Conservation (phyloP, 2,329 filamentous ascomycete genomes). For the Fusarium vanettenii region DNA sequence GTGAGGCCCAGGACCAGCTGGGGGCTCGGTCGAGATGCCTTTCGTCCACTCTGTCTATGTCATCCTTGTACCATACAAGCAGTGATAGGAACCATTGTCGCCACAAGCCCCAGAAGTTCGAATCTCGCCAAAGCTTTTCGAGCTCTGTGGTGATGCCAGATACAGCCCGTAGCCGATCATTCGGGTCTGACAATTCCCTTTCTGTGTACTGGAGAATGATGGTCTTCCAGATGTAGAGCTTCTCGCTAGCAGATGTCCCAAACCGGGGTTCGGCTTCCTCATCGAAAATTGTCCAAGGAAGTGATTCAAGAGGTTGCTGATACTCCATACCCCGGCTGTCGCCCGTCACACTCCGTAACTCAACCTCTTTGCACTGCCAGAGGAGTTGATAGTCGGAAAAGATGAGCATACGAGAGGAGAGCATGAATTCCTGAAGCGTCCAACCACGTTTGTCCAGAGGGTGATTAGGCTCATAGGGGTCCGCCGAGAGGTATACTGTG, state of each 20-base stretch:
- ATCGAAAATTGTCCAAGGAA: neutral
- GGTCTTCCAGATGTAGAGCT: neutral
- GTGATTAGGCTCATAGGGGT: neutral
- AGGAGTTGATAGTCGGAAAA: constrained; percentile 28
- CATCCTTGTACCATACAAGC: neutral
- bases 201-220: neutral
- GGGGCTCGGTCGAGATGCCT: neutral
- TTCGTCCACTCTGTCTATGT: neutral
- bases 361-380: constrained; percentile 25
- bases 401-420: constrained; percentile 29
- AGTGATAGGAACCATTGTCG: neutral
- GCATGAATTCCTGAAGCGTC: constrained; percentile 31
- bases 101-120: neutral
- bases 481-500: neutral
- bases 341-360: constrained; percentile 7
- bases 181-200: neutral
- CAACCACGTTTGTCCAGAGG: constrained; percentile 25
- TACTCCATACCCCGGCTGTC: neutral
- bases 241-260: neutral
- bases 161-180: neutral
- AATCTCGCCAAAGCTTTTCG: neutral
- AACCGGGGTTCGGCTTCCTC: neutral
- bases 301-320: neutral
- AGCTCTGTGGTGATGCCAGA: neutral
- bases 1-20: neutral